These are phyloP conservation scores for Eutypella sp. DNA, from an alignment of 2,329 filamentous ascomycete species.

Conservation along the genomic window DNA sequence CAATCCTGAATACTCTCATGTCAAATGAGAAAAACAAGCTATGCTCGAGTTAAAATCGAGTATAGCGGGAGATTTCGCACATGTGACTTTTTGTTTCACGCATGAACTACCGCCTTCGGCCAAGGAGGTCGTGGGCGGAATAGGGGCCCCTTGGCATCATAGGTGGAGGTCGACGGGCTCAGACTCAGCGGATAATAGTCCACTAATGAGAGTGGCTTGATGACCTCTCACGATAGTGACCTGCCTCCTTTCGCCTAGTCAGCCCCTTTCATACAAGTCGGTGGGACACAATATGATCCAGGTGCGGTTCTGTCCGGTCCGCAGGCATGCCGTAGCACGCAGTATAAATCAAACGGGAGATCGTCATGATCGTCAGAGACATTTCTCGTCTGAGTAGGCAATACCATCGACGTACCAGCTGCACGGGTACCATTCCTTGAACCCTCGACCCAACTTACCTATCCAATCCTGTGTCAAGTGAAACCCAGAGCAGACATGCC, in stretches of 20 bases:
- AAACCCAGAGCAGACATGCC: conserved; percentile 1
- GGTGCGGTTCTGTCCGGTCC: neutral
- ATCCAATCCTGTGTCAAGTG: neutral
- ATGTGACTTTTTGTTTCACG: neutral
- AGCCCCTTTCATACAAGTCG: neutral
- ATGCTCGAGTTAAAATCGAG: neutral
- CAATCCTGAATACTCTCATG: neutral
- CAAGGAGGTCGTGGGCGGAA: too few species aligned
- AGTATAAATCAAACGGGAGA: neutral
- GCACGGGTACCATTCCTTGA: too few species aligned
- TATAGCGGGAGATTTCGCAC: neutral
- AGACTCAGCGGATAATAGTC: neutral
- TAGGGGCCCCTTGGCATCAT: neutral
- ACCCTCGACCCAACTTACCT: neutral
- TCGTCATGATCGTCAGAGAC: neutral
- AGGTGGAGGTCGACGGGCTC: neutral
- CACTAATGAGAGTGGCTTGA: neutral
- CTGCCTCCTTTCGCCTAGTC: neutral
- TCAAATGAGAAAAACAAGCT: neutral
- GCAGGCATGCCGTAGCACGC: too few species aligned
- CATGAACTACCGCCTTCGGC: neutral
- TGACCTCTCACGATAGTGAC: neutral
- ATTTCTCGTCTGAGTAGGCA: neutral
- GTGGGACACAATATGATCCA: neutral
- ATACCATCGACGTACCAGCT: neutral